These are phyloP conservation scores for Hansenula lynferdii DNA, from an alignment of 1,139 yeast species.

Conservation along the genomic window DNA sequence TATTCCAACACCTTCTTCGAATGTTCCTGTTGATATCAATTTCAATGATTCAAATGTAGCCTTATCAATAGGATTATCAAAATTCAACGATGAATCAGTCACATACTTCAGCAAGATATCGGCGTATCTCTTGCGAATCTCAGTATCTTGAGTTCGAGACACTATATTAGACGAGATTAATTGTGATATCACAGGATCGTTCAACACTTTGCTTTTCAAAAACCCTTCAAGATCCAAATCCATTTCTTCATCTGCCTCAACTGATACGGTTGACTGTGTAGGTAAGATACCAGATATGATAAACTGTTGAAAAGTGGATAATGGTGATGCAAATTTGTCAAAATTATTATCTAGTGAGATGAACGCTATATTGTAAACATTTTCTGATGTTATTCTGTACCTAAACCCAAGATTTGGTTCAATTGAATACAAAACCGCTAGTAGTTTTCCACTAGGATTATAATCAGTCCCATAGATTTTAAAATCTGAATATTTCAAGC, in stretches of 20 bases:
- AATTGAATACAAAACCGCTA: constrained; percentile 29
- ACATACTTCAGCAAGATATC: constrained; percentile 25
- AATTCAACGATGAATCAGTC: constrained; percentile 11
- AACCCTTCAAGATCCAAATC: constrained; percentile 13
- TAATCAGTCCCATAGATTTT: constrained; percentile 26
- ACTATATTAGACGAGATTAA: constrained; percentile 25
- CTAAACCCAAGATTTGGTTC: constrained; percentile 25
- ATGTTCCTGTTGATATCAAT: constrained; percentile 13
- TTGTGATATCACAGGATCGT: constrained; percentile 15
- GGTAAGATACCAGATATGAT: constrained; percentile 24
- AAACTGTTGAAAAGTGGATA: constrained; percentile 32
- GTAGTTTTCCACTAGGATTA: constrained; percentile 27
- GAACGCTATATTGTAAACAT: constrained; percentile 24
- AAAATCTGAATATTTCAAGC: constrained; percentile 12
- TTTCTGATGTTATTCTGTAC: constrained; percentile 30
- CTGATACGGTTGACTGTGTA: no score
- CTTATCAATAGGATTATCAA: constrained; percentile 26
- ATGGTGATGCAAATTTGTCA: constrained; percentile 20
- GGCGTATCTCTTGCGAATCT: constrained; percentile 18
- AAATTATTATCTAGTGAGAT: constrained; percentile 25
- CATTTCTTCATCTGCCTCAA: no score
- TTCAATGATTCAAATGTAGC: constrained; percentile 23
- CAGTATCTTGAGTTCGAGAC: constrained; percentile 14
- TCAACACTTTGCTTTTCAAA: constrained; percentile 16
- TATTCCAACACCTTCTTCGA: constrained; percentile 5